Conservation (phyloP, 176 grass and related monocot genomes). For the Triticum timopheevii region DNA sequence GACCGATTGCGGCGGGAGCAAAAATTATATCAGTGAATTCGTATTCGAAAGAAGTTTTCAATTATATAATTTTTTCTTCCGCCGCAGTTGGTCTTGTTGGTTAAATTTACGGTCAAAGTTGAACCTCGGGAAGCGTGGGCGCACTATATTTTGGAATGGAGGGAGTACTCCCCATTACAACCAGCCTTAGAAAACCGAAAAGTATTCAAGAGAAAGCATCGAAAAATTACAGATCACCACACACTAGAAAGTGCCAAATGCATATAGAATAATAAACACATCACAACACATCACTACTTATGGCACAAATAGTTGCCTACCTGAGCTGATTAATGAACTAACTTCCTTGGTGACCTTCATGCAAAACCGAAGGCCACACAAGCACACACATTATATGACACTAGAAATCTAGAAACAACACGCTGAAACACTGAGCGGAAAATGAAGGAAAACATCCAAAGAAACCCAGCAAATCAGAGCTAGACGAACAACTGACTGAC, state of each 20-base stretch:
- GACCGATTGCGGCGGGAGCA: too few relatives aligned
- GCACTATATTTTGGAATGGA: too few relatives aligned
- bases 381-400: not conserved
- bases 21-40: too few relatives aligned
- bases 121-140: too few relatives aligned
- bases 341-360: constrained; percentile 15
- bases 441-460: not conserved
- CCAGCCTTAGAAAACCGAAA: not conserved
- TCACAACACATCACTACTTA: not conserved
- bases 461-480: not conserved
- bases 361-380: constrained; percentile 50
- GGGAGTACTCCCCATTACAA: too few relatives aligned
- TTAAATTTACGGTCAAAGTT: too few relatives aligned
- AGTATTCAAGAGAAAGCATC: not conserved
- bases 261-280: not conserved
- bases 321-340: not conserved
- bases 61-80: too few relatives aligned
- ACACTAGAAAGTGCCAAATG: not conserved
- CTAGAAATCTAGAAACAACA: not conserved
- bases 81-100: too few relatives aligned
- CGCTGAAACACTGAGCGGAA: not conserved
- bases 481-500: not conserved
- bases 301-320: not conserved
- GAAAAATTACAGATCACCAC: not conserved
- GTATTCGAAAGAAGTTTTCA: too few relatives aligned